These are phyloP conservation scores for Polymyxa betae DNA, from an alignment of 208 protist genomes.

Conservation along the genomic window DNA sequence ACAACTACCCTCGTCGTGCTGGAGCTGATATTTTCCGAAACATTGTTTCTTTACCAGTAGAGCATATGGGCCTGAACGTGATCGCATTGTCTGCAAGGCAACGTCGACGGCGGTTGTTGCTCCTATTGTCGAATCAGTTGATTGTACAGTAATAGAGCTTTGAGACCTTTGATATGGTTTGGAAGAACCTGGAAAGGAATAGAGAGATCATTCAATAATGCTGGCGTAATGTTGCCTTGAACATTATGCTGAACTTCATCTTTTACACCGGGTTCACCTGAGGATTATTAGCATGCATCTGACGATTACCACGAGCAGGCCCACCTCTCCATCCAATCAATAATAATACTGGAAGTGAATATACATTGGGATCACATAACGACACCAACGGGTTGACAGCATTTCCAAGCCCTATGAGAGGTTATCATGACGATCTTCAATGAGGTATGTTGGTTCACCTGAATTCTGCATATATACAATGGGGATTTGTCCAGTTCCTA, in stretches of 20 bases:
- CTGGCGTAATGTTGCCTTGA: slow-evolving; percentile 75
- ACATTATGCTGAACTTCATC: slow-evolving; percentile 79
- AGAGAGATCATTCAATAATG: slow-evolving; percentile 71
- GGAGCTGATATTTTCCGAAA: slow-evolving; percentile 71
- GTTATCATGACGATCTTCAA: slow-evolving; percentile 46
- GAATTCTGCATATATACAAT: slow-evolving; percentile 80
- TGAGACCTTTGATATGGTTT: slow-evolving; percentile 71
- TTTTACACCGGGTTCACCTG: slow-evolving; percentile 73
- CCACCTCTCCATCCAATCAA: slow-evolving; percentile 79
- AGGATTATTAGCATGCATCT: neutral
- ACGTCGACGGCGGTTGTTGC: slow-evolving; percentile 72
- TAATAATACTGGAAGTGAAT: slow-evolving; percentile 80
- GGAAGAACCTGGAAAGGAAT: slow-evolving; percentile 78
- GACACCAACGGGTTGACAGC: slow-evolving; percentile 79
- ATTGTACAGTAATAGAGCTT: neutral
- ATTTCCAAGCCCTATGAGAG: slow-evolving; percentile 74
- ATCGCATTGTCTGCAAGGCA: slow-evolving; percentile 75
- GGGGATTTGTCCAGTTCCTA: slow-evolving; percentile 79
- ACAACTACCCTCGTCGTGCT: slow-evolving; percentile 52
- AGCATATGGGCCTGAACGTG: slow-evolving; percentile 75
- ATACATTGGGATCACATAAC: slow-evolving; percentile 76
- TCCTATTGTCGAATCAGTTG: neutral
- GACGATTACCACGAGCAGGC: neutral
- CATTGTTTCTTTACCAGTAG: slow-evolving; percentile 75
- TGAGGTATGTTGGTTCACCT: neutral